Evolutionary conservation across 116 monocot species (phyloP).

Genomic region (Posidonia oceanica): DNA sequence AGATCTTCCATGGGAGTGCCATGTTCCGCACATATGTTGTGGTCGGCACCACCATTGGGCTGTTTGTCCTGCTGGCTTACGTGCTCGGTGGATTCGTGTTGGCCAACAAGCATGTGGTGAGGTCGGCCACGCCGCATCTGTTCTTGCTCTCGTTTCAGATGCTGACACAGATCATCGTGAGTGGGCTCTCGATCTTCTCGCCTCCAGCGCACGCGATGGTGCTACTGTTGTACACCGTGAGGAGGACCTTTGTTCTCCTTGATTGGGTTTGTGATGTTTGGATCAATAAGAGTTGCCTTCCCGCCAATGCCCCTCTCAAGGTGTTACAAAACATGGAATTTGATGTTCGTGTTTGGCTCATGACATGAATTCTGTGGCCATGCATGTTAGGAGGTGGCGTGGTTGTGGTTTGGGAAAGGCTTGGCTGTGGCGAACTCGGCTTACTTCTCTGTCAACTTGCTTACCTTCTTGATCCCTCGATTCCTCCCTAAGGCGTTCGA

Average conservation of each 20-base stretch:
- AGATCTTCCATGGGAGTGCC: constrained; percentile 23
- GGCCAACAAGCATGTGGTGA: constrained; percentile 70
- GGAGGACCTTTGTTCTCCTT: constrained; percentile 62
- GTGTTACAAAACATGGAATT: constrained; percentile 13
- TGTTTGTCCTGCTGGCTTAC: constrained; percentile 87
- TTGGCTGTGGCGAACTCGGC: constrained; percentile 51
- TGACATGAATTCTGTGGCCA: too few species aligned
- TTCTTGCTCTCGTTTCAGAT: constrained; percentile 85
- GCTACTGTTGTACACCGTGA: constrained; percentile 73
- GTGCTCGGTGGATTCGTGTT: constrained; percentile 91
- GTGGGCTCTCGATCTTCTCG: constrained; percentile 58
- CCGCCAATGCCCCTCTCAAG: constrained; percentile 35
- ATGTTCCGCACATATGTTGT: constrained; percentile 60
- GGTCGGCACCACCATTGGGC: constrained; percentile 65
- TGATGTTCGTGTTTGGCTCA: background rate
- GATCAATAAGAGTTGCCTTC: constrained; percentile 37
- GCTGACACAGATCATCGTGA: constrained; percentile 72
- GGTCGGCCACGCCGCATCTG: constrained; percentile 82
- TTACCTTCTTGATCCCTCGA: constrained; percentile 65
- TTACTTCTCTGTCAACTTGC: constrained; percentile 74
- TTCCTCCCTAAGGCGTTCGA: constrained; percentile 85
- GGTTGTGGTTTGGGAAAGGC: constrained; percentile 80
- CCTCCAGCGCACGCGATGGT: constrained; percentile 79
- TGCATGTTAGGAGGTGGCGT: constrained; percentile 69
- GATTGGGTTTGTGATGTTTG: constrained; percentile 74